These are phyloP conservation scores for Luffa aegyptiaca DNA, from an alignment of 306 rosid genomes.

Conservation along the genomic window DNA sequence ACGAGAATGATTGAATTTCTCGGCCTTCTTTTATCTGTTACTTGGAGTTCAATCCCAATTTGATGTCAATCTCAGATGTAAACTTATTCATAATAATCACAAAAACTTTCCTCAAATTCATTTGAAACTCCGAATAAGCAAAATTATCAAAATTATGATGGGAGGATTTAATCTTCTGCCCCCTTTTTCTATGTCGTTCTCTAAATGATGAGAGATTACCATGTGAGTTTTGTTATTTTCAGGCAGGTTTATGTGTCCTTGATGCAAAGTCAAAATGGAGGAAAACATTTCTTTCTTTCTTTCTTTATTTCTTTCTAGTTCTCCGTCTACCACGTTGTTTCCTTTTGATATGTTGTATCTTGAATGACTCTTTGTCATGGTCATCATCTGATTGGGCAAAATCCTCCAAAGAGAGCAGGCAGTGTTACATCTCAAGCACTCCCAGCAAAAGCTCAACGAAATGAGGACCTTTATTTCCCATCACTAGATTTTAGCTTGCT, in stretches of 20 bases:
- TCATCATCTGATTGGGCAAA: background rate
- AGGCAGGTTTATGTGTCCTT: no score
- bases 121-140: background rate
- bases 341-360: background rate
- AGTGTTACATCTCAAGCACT: background rate
- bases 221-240: no score
- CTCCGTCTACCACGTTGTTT: background rate
- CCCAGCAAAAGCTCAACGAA: background rate
- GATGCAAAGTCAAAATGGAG: no score
- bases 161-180: background rate
- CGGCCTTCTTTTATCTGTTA: background rate
- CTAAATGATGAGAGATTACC: background rate
- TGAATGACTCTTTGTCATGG: background rate
- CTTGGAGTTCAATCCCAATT: background rate
- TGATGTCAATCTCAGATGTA: background rate
- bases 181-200: background rate
- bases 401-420: background rate
- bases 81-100: background rate
- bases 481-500: background rate
- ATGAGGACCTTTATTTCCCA: background rate
- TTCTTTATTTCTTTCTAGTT: background rate
- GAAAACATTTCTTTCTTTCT: no score
- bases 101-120: background rate
- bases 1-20: background rate
- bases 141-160: background rate